Conservation (phyloP, 2,329 filamentous ascomycete genomes). For the Tolypocladium inflatum region DNA sequence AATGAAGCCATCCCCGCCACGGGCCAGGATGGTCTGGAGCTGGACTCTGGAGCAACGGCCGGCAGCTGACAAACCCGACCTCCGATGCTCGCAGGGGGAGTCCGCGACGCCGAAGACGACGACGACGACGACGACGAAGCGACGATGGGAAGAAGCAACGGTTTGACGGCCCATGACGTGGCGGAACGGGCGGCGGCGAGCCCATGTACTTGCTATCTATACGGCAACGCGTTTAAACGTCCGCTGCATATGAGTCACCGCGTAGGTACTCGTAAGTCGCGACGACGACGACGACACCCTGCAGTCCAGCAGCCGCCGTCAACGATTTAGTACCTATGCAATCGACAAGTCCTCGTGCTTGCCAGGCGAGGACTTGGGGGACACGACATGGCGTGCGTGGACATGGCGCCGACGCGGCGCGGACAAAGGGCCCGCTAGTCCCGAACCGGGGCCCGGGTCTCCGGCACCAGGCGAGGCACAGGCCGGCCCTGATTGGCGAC, state of each 20-base stretch:
- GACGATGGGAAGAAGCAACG: background rate
- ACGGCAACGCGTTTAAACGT: background rate
- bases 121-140: background rate
- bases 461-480: background rate
- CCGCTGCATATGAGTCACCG: background rate
- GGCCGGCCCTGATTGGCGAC: background rate
- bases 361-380: background rate
- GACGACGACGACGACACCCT: background rate
- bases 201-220: background rate
- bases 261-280: background rate
- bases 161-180: background rate
- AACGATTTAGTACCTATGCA: too few species aligned
- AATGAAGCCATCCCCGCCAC: background rate
- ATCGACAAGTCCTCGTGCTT: background rate
- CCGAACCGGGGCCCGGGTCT: background rate
- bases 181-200: background rate
- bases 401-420: constrained; percentile 2
- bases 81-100: background rate
- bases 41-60: background rate
- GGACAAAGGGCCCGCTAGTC: constrained; percentile 5
- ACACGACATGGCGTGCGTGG: constrained; percentile 2
- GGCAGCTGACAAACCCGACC: background rate
- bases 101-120: background rate
- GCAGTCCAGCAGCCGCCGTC: background rate
- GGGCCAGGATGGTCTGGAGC: background rate